Evolutionary conservation across 495 filamentous ascomycete genomes (phyloP).

Genomic region (Bombardia bombarda): DNA sequence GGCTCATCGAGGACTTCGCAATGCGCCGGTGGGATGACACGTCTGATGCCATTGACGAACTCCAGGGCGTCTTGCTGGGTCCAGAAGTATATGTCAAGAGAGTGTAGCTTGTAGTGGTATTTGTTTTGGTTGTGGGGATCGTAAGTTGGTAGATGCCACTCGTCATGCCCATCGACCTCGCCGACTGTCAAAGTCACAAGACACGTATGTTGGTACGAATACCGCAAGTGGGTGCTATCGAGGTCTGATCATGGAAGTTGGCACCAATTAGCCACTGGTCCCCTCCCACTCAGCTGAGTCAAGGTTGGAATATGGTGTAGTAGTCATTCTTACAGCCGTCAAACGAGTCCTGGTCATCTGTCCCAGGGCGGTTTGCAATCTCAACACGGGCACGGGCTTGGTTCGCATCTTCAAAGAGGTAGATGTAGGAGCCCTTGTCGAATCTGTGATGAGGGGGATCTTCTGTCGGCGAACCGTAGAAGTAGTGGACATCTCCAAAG

Average conservation of each 20-base stretch:
- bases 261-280: slow-evolving; percentile 5
- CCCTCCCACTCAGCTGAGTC: not conserved
- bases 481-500: slow-evolving; percentile 87
- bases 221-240: slow-evolving; percentile 54
- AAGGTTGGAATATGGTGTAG: too few relatives aligned
- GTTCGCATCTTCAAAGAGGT: slow-evolving; percentile 69
- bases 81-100: slow-evolving; percentile 89
- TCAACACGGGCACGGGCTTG: slow-evolving; percentile 66
- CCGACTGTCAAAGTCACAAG: slow-evolving; percentile 70
- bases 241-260: slow-evolving; percentile 39
- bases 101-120: slow-evolving; percentile 69
- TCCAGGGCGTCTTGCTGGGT: slow-evolving; percentile 62
- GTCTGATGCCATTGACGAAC: slow-evolving; percentile 59
- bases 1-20: slow-evolving; percentile 52
- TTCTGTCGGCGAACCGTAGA: slow-evolving; percentile 61
- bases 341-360: slow-evolving; percentile 83
- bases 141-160: slow-evolving; percentile 73
- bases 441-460: slow-evolving; percentile 78
- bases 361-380: slow-evolving; percentile 81
- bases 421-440: slow-evolving; percentile 82
- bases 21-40: slow-evolving; percentile 52
- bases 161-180: slow-evolving; percentile 40
- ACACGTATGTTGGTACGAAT: slow-evolving; percentile 72
- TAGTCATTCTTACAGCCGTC: slow-evolving; percentile 74
- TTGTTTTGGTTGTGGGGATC: slow-evolving; percentile 62